Evolutionary conservation across 2,329 filamentous ascomycete genomes (phyloP).

Genomic region (Dothidotthia symphoricarpi): DNA sequence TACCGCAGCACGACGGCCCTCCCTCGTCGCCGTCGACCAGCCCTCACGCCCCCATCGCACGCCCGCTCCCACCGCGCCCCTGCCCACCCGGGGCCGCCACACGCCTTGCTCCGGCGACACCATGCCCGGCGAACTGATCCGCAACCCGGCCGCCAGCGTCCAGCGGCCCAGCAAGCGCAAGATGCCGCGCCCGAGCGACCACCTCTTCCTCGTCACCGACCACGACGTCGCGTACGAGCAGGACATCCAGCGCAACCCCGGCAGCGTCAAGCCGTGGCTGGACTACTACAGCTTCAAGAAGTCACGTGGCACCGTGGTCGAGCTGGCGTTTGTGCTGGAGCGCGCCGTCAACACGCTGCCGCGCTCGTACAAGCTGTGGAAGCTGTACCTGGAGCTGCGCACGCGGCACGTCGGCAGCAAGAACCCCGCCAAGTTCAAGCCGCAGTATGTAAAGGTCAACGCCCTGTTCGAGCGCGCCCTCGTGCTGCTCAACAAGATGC

Average conservation of each 20-base stretch:
- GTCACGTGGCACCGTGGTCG: conserved; percentile 77
- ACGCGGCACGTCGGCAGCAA: conserved; percentile 76
- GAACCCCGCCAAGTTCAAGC: conserved; percentile 75
- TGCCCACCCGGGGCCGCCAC: conserved; percentile 34
- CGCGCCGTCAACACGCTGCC: conserved; percentile 86
- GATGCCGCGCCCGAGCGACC: conserved; percentile 35
- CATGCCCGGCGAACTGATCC: conserved; percentile 48
- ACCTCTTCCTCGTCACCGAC: conserved; percentile 59
- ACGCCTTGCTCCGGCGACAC: conserved; percentile 34
- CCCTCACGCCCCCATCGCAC: conserved; percentile 12
- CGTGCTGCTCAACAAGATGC: conserved; percentile 97
- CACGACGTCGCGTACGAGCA: conserved; percentile 96
- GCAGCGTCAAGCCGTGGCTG: conserved; percentile 90
- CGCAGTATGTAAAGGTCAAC: conserved; percentile 92
- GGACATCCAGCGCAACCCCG: conserved; percentile 81
- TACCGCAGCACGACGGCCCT: not conserved
- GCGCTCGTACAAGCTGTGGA: conserved; percentile 97
- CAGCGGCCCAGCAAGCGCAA: conserved; percentile 39
- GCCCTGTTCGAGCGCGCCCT: conserved; percentile 88
- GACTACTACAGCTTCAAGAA: conserved; percentile 89
- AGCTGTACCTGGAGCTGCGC: conserved; percentile 87
- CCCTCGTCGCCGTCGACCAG: conserved; percentile 3
- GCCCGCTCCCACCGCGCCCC: conserved; percentile 24
- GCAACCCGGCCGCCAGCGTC: conserved; percentile 37
- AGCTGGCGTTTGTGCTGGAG: conserved; percentile 87